Evolutionary conservation across 768 basidiomycete species (phyloP).

Genomic region (Cyathus striatus): DNA sequence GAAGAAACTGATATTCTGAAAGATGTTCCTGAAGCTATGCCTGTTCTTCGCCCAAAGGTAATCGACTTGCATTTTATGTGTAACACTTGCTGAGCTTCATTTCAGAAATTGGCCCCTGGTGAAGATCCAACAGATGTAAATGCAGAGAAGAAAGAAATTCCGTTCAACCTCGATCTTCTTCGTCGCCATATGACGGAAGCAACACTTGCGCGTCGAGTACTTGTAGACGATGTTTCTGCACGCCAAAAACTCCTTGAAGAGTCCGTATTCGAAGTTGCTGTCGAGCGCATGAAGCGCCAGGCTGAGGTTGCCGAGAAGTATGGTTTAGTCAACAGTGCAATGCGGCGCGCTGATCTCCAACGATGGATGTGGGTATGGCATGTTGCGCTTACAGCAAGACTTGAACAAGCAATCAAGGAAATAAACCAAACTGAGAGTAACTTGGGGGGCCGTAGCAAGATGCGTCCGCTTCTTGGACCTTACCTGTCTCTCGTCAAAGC

Average conservation of each 20-base stretch:
- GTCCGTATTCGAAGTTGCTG: conserved; percentile 81
- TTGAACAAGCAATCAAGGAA: conserved; percentile 45
- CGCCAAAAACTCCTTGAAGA: conserved; percentile 83
- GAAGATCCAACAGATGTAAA: conserved; percentile 6
- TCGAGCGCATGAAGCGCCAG: conserved; percentile 63
- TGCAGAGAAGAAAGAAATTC: conserved; percentile 36
- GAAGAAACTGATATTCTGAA: conserved; percentile 35
- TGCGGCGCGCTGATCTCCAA: conserved; percentile 50
- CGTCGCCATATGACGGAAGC: conserved; percentile 64
- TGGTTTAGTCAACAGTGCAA: conserved; percentile 42
- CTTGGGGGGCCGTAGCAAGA: neutral
- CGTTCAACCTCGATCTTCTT: conserved; percentile 72
- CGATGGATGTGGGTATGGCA: conserved; percentile 91
- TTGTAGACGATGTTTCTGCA: conserved; percentile 60
- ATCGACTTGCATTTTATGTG: conserved; percentile 1
- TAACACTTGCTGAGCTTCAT: neutral
- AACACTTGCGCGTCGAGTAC: conserved; percentile 55
- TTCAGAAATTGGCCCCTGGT: conserved; percentile 1
- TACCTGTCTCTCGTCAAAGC: conserved; percentile 74
- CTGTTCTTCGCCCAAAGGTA: conserved; percentile 44
- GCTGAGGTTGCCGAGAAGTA: conserved; percentile 51
- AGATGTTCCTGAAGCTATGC: conserved; percentile 54
- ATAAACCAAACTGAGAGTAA: conserved; percentile 32
- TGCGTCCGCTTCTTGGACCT: conserved; percentile 38
- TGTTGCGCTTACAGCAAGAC: conserved; percentile 41